Evolutionary conservation across 164 flowering plant genomes (phyloP).

Genomic region (Kalanchoe fedtschenkoi): DNA sequence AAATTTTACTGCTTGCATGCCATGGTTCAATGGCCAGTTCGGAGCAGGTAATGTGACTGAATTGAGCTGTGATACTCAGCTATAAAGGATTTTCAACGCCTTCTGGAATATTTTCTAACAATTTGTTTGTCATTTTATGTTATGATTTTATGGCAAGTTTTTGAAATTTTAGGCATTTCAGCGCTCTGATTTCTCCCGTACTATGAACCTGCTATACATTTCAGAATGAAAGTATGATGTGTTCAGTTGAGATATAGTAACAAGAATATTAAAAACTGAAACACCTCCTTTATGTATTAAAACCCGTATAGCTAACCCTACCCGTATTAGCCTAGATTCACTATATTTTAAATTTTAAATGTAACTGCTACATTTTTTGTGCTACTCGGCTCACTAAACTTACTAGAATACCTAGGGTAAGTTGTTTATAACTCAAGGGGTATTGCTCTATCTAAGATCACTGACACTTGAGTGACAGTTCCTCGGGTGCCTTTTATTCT

Average conservation of each 20-base stretch:
- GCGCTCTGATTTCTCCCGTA: neutral
- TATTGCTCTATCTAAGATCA: too few species aligned
- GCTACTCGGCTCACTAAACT: neutral
- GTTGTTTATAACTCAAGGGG: too few species aligned
- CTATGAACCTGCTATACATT: too few species aligned
- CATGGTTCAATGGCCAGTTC: conserved; percentile 98
- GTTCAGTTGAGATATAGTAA: neutral
- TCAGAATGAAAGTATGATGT: too few species aligned
- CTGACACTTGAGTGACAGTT: neutral
- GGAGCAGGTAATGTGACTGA: conserved; percentile 66
- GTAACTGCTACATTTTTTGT: neutral
- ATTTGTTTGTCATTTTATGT: neutral
- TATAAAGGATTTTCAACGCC: neutral
- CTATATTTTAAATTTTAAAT: neutral
- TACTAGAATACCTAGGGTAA: too few species aligned
- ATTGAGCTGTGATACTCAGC: neutral
- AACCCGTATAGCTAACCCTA: too few species aligned
- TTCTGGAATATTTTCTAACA: neutral
- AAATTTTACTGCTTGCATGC: conserved; percentile 78
- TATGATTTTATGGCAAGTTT: neutral
- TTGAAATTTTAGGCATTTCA: neutral
- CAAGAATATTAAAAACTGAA: neutral
- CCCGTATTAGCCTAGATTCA: too few species aligned
- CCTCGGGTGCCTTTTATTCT: neutral
- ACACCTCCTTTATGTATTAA: too few species aligned